Percentiles rank a stretch among this genome's conserved stretches.
These are phyloP conservation scores for Fraxinus floribunda DNA, from an alignment of 305 asterid genomes.

Conservation along the genomic window DNA sequence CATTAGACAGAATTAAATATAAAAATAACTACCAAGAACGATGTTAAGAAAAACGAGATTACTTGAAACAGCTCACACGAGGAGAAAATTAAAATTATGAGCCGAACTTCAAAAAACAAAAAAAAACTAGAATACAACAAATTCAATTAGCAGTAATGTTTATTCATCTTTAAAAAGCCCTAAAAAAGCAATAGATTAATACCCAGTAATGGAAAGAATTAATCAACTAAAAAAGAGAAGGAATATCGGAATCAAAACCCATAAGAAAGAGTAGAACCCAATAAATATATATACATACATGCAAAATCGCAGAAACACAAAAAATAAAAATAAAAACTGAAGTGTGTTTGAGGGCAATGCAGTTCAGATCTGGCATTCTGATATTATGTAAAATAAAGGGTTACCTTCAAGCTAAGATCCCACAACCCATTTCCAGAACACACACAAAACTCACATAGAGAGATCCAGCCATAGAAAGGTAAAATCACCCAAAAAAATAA, in stretches of 20 bases:
- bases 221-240: not conserved
- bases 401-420: slow-evolving; percentile 24
- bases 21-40: not conserved
- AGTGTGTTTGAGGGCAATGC: slow-evolving; percentile 27
- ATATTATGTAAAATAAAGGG: slow-evolving; percentile 32
- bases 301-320: slow-evolving; percentile 20
- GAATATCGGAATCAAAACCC: slow-evolving; percentile 12
- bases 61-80: not conserved
- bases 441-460: slow-evolving; percentile 9
- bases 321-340: not conserved
- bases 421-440: slow-evolving; percentile 21
- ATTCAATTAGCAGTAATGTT: not conserved
- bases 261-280: not conserved
- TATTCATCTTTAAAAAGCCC: not conserved
- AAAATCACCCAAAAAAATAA: not conserved
- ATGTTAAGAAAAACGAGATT: not conserved
- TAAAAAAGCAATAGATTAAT: not conserved
- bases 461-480: not conserved
- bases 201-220: not conserved
- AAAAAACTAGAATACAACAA: not conserved
- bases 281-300: not conserved
- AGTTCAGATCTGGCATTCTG: slow-evolving; percentile 53
- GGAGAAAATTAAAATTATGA: not conserved
- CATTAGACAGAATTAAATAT: not conserved
- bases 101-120: not conserved